phyloP scores from a whole-genome alignment of 371 early-diverging fungal species.

The Cokeromyces recurvatus region DNA sequence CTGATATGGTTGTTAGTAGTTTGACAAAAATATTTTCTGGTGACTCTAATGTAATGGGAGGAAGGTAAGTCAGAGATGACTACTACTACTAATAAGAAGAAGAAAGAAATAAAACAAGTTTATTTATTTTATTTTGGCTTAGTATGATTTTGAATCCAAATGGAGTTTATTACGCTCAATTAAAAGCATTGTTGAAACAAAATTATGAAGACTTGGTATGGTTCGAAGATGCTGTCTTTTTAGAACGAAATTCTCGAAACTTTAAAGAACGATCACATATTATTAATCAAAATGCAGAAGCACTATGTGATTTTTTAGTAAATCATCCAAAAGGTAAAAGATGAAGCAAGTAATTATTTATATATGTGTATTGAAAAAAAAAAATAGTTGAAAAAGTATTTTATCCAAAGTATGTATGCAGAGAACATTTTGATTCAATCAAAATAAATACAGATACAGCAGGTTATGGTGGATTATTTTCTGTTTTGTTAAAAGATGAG shows the following conservation, averaged over 20 bases:
- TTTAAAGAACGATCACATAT: constrained; percentile 66
- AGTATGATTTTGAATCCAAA: constrained; percentile 84
- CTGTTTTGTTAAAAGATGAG: constrained; percentile 65
- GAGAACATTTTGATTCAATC: constrained; percentile 60
- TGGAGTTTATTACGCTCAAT: constrained; percentile 44
- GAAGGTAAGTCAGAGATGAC: constrained; percentile 64
- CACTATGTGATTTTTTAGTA: constrained; percentile 66
- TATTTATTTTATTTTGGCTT: no score
- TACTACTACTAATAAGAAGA: no score
- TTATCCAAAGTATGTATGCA: constrained; percentile 82
- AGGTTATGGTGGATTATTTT: constrained; percentile 91
- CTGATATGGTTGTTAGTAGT: constrained; percentile 89
- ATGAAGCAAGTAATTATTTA: no score
- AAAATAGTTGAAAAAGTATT: constrained; percentile 62
- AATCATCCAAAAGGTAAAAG: constrained; percentile 59
- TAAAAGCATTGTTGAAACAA: constrained; percentile 48
- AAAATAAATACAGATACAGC: constrained; percentile 46
- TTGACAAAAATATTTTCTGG: constrained; percentile 94
- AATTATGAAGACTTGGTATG: constrained; percentile 83
- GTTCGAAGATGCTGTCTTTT: constrained; percentile 89
- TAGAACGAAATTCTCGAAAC: constrained; percentile 92
- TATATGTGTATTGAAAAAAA: background rate
- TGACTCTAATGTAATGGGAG: constrained; percentile 97
- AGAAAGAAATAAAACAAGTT: background rate
- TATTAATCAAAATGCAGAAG: constrained; percentile 81